Percentiles rank a stretch among this genome's conserved stretches.
Conservation (phyloP, 2,329 filamentous ascomycete genomes). For the Fusarium odoratissimum region DNA sequence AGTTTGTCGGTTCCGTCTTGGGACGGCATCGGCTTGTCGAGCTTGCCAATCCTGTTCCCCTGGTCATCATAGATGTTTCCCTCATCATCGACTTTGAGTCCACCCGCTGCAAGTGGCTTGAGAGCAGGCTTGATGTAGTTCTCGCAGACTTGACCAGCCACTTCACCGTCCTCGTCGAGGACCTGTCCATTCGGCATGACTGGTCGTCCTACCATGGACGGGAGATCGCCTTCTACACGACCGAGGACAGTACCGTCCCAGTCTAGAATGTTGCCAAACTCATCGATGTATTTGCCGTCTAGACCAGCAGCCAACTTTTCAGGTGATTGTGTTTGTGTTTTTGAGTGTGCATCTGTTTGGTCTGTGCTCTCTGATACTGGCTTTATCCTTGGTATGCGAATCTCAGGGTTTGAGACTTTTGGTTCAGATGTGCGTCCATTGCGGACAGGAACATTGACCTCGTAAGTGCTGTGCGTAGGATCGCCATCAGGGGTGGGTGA, state of each 20-base stretch:
- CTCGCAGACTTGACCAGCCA: conserved; percentile 79
- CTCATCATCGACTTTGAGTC: conserved; percentile 66
- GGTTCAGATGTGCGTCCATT: conserved; percentile 23
- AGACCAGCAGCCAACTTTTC: conserved; percentile 55
- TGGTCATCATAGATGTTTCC: conserved; percentile 69
- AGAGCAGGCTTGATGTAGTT: conserved; percentile 61
- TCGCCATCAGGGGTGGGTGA: conserved; percentile 34
- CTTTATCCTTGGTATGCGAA: conserved; percentile 55
- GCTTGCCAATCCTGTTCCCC: conserved; percentile 70
- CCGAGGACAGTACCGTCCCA: conserved; percentile 63
- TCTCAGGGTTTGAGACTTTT: conserved; percentile 39
- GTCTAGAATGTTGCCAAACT: conserved; percentile 66
- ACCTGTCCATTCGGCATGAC: conserved; percentile 61
- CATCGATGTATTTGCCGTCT: conserved; percentile 61
- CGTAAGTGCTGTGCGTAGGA: conserved; percentile 45
- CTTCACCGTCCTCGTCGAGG: conserved; percentile 82
- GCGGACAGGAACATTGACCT: conserved; percentile 42
- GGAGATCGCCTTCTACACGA: conserved; percentile 64
- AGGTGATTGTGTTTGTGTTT: conserved; percentile 40
- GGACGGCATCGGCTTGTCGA: conserved; percentile 57
- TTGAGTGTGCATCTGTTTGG: background rate
- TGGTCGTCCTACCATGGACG: conserved; percentile 63
- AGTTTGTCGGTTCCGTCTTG: conserved; percentile 10
- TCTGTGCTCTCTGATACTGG: conserved; percentile 48
- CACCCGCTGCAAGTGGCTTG: conserved; percentile 63